Percentiles rank a stretch among this genome's conserved stretches.
These are phyloP conservation scores for Albatrellus sp. DNA, from an alignment of 1,284 basidiomycete genomes.

Conservation along the genomic window DNA sequence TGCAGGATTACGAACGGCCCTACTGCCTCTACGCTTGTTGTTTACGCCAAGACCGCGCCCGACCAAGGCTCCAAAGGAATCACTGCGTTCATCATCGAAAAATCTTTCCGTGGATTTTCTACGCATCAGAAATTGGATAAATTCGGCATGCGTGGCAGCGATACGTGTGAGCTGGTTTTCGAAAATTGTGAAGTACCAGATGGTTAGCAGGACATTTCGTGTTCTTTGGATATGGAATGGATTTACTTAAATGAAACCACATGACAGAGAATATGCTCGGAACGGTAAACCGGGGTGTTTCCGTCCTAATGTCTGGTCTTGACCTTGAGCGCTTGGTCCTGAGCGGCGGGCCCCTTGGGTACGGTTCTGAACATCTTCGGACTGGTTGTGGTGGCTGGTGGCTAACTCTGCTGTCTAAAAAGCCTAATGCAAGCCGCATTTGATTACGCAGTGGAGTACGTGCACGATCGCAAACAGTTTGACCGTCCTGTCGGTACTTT, in stretches of 20 bases:
- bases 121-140: constrained; percentile 89
- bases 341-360: constrained; percentile 74
- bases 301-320: constrained; percentile 88
- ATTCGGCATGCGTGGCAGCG: constrained; percentile 91
- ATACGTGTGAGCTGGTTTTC: constrained; percentile 90
- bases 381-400: neutral
- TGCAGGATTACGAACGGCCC: constrained; percentile 92
- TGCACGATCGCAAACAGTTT: constrained; percentile 88
- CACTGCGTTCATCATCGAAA: constrained; percentile 87
- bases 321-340: constrained; percentile 89
- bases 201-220: neutral
- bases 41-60: constrained; percentile 86
- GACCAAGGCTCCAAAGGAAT: constrained; percentile 78
- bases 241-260: neutral
- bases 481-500: constrained; percentile 81
- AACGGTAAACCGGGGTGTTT: constrained; percentile 65
- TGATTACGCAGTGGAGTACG: constrained; percentile 79
- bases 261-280: constrained; percentile 83
- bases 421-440: constrained; percentile 96
- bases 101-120: constrained; percentile 73
- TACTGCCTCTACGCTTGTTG: constrained; percentile 78
- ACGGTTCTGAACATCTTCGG: constrained; percentile 12
- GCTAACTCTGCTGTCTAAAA: no score
- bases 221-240: neutral
- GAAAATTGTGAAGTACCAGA: constrained; percentile 49